A percentile compares a stretch with the other conserved stretches of the same genome.
Evolutionary conservation across 129 eudicot species (phyloP).

Genomic region (Chrysanthemum seticuspe): DNA sequence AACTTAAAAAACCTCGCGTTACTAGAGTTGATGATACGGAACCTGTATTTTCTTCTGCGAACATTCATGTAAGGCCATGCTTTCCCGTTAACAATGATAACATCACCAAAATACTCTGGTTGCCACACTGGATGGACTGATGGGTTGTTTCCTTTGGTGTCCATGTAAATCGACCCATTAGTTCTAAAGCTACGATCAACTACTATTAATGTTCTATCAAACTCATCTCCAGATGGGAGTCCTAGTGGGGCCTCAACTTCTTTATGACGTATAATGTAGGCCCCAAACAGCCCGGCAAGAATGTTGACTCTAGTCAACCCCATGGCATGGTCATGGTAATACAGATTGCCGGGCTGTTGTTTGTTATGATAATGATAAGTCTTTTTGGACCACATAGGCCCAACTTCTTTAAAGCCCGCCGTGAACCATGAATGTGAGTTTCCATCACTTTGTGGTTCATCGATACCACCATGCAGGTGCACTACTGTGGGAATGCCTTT

Average conservation of each 20-base stretch:
- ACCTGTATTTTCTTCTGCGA: conserved; percentile 63
- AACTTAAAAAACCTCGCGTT: conserved; percentile 79
- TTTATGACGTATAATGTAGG: conserved; percentile 66
- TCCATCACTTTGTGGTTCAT: conserved; percentile 83
- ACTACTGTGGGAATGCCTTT: conserved; percentile 86
- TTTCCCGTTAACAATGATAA: conserved; percentile 79
- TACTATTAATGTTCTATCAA: conserved; percentile 65
- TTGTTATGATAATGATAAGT: conserved; percentile 62
- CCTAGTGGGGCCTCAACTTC: conserved; percentile 59
- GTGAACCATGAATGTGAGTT: conserved; percentile 80
- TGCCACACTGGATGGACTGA: conserved; percentile 87
- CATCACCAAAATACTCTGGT: conserved; percentile 91
- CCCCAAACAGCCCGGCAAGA: conserved; percentile 77
- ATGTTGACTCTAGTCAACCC: conserved; percentile 96
- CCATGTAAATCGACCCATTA: conserved; percentile 77
- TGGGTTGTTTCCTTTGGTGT: conserved; percentile 70
- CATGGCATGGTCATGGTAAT: conserved; percentile 97
- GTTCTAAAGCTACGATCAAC: conserved; percentile 59
- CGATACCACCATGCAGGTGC: conserved; percentile 91
- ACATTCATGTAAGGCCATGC: conserved; percentile 88
- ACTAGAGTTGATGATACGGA: conserved; percentile 82
- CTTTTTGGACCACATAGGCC: conserved; percentile 66
- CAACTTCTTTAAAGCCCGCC: conserved; percentile 43
- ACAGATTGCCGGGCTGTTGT: conserved; percentile 82
- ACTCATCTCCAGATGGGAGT: conserved; percentile 51